phyloP scores from a whole-genome alignment of 345 rosid genomes.

The Carallia pectinifolia region DNA sequence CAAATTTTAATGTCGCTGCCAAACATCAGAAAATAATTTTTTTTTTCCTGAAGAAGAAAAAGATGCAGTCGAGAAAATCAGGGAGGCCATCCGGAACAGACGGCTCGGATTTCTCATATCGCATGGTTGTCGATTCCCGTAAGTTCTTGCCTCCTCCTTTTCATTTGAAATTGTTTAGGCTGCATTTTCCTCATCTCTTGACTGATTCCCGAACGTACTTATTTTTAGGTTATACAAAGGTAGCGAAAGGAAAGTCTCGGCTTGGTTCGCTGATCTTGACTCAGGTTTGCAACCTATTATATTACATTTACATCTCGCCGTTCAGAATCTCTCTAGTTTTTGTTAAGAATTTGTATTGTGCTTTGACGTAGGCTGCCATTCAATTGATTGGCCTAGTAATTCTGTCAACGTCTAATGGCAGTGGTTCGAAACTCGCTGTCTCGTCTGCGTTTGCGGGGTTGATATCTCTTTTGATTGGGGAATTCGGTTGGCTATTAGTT shows the following conservation, averaged over 20 bases:
- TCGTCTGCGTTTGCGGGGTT: constrained; percentile 42
- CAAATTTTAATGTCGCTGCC: no score
- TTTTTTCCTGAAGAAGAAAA: not conserved
- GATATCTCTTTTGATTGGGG: constrained; percentile 51
- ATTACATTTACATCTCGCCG: no score
- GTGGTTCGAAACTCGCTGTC: constrained; percentile 21
- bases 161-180: not conserved
- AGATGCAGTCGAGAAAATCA: constrained; percentile 21
- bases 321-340: no score
- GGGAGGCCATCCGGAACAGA: constrained; percentile 77
- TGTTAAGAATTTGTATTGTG: not conserved
- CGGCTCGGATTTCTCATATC: constrained; percentile 80
- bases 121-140: constrained; percentile 93
- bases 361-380: constrained; percentile 41
- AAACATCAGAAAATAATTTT: no score
- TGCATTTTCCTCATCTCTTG: not conserved
- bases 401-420: constrained; percentile 23
- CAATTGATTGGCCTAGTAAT: constrained; percentile 35
- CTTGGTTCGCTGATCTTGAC: constrained; percentile 30
- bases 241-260: constrained; percentile 48
- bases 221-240: constrained; percentile 49
- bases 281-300: constrained; percentile 34
- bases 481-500: constrained; percentile 41
- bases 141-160: constrained; percentile 22
- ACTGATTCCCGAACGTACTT: not conserved